A percentile compares a stretch with the other conserved stretches of the same genome.
Evolutionary conservation across 148 eudicot genomes (phyloP).

Genomic region (Chenopodium suecicum): DNA sequence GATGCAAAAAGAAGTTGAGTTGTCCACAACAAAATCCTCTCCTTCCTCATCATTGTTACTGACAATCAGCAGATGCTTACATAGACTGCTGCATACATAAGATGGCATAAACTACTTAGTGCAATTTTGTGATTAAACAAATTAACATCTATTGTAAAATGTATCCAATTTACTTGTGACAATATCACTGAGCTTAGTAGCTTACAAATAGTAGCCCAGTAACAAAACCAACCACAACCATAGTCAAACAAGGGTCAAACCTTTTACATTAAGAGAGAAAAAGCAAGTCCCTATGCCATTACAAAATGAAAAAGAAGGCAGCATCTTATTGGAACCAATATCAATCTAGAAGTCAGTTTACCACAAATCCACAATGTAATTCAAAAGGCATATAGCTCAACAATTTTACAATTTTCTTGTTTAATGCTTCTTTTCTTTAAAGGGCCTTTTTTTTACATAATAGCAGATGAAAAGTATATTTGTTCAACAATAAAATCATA

Average conservation of each 20-base stretch:
- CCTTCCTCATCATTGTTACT: constrained; percentile 34
- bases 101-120: constrained; percentile 4
- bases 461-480: background rate
- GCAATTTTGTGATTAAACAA: background rate
- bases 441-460: background rate
- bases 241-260: background rate
- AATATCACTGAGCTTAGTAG: background rate
- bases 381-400: background rate
- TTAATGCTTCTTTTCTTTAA: background rate
- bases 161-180: background rate
- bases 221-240: constrained; percentile 1
- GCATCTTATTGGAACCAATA: background rate
- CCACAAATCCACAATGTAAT: too few relatives aligned
- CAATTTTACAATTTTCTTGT: background rate
- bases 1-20: constrained; percentile 41
- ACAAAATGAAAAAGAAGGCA: background rate
- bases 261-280: background rate
- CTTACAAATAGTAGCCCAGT: background rate
- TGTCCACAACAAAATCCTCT: constrained; percentile 29
- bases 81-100: constrained; percentile 22
- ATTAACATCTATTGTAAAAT: background rate
- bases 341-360: background rate
- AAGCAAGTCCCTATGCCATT: background rate
- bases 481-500: background rate
- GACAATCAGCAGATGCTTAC: constrained; percentile 28